Evolutionary conservation across 176 grass and related monocot species (phyloP), one percentile per base, ranked within the genome.

Genomic region (Dactylis glomerata): DNA sequence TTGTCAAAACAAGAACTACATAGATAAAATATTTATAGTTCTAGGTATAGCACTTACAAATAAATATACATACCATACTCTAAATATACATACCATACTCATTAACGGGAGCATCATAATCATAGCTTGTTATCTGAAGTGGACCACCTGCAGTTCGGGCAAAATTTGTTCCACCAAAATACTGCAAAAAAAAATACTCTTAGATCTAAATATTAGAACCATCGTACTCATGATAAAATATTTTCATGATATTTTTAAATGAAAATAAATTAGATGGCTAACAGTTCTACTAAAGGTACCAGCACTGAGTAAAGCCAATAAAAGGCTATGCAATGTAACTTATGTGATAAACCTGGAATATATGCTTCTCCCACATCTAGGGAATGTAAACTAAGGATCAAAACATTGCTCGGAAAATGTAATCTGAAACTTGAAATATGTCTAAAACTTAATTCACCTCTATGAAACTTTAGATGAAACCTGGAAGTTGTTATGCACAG

Each of bases 81-180:
- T 28, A 86, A 54, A 55, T 87, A 27, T 13, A 78, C 64, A 75
- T 92, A 98, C 92, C 96, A 77, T 98, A 98, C 82, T 98, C 96
- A 85, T 95, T 91, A 78, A 98, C 85, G 69, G 92, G 96, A 49
- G 92, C 93, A 92, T 95, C 96, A 90, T 98, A 98, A 82, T 98
- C 89, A 87, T 98, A 98, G 71, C 96, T 98, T 76, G 96, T 98
- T 89, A 93, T 82, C 84, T 93, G 91, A 84, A 86, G 87, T 68
- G 96, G 96, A 82, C 96, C 96, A 57, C 96, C 96, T 88, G 96
- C 92, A 46, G 96, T 95, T 67, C 93, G 89, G 40, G 73, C 96
- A 92, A 98, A 98, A 88, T 98, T 98, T 73, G 96, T 98, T 88
- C 93, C 96, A 75, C 96, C 96, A 86, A 95, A 95, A 86, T 82